These are phyloP conservation scores for Chondrostereum purpureum DNA, from an alignment of 1,284 basidiomycete species.

Conservation along the genomic window DNA sequence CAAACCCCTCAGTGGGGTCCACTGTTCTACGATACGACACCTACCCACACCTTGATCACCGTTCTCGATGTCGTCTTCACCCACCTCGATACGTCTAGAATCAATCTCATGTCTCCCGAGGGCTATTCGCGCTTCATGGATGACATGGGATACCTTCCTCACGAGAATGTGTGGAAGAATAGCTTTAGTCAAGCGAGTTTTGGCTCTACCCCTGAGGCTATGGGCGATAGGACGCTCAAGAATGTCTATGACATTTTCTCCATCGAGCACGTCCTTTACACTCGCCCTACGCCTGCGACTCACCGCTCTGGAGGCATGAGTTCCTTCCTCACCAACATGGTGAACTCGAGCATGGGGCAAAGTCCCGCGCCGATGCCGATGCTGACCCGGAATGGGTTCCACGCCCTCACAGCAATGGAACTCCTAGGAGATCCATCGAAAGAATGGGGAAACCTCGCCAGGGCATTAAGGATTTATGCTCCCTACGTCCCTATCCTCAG, in stretches of 20 bases:
- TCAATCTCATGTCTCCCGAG: constrained; percentile 9
- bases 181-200: constrained; percentile 1
- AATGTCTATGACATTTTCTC: background rate
- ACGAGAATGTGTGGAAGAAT: constrained; percentile 9
- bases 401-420: no score
- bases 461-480: constrained; percentile 1
- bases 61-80: constrained; percentile 9
- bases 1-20: constrained; percentile 6
- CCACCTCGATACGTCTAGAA: constrained; percentile 7
- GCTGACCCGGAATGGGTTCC: constrained; percentile 4
- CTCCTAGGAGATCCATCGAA: constrained; percentile 4
- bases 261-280: constrained; percentile 5
- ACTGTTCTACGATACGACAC: constrained; percentile 12
- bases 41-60: constrained; percentile 1
- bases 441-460: background rate
- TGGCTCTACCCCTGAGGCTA: background rate
- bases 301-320: background rate
- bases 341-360: background rate
- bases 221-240: constrained; percentile 4
- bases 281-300: constrained; percentile 4
- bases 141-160: constrained; percentile 10
- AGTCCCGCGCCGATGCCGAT: constrained; percentile 5
- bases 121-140: constrained; percentile 12
- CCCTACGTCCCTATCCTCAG: background rate
- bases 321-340: background rate